These are phyloP conservation scores for Multifurca ochricompacta DNA, from an alignment of 768 basidiomycete genomes.

Conservation along the genomic window DNA sequence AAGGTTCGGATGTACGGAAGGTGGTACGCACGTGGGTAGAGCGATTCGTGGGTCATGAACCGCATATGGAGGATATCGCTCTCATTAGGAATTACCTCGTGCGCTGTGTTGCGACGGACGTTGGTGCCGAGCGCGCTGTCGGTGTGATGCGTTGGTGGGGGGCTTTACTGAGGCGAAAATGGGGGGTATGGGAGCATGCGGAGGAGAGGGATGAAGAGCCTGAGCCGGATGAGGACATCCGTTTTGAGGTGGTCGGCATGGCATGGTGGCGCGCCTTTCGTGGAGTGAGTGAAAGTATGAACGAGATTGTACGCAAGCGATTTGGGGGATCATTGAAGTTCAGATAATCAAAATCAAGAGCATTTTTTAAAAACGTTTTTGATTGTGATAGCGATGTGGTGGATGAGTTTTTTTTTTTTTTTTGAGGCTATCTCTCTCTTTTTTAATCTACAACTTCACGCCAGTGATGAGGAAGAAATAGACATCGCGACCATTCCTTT, in stretches of 20 bases:
- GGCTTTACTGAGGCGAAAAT: constrained; percentile 56
- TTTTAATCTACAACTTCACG: not conserved
- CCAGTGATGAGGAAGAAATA: constrained; percentile 14
- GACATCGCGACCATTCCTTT: constrained; percentile 3
- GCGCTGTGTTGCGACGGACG: constrained; percentile 61
- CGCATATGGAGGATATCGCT: constrained; percentile 65
- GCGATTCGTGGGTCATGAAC: constrained; percentile 49
- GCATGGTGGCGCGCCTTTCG: constrained; percentile 81
- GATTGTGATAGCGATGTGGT: no score
- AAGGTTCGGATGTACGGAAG: constrained; percentile 63
- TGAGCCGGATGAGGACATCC: constrained; percentile 25
- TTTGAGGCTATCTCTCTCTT: no score
- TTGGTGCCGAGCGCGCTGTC: constrained; percentile 61
- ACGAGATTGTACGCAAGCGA: constrained; percentile 51
- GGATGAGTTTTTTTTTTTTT: no score
- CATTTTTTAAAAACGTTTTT: no score
- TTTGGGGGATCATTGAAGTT: constrained; percentile 69
- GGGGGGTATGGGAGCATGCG: constrained; percentile 46
- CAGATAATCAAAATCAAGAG: constrained; percentile 31
- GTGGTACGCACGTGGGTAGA: constrained; percentile 74
- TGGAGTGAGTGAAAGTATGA: constrained; percentile 59
- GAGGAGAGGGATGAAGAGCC: constrained; percentile 28
- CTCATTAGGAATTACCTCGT: constrained; percentile 68
- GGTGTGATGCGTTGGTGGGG: constrained; percentile 80
- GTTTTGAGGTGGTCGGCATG: constrained; percentile 42